phyloP scores from a whole-genome alignment of 2,329 filamentous ascomycete species.

The Xylariaceae sp. region DNA sequence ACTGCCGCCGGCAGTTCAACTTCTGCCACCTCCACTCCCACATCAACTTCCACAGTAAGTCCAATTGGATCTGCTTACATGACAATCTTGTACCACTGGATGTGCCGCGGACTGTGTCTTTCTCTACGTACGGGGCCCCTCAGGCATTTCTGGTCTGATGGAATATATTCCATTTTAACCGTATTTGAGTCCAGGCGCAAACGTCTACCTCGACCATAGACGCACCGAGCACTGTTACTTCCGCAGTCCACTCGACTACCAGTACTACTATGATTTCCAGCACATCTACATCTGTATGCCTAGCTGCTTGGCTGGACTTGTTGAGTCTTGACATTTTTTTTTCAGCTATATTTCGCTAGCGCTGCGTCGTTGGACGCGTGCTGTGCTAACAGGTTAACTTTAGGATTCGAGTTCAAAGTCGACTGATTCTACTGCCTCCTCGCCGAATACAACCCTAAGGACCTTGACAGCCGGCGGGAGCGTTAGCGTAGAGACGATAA shows the following conservation, averaged over 20 bases:
- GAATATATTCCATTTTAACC: constrained; percentile 28
- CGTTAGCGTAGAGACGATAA: constrained; percentile 46
- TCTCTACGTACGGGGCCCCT: constrained; percentile 6
- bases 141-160: background rate
- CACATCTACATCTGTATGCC: constrained; percentile 27
- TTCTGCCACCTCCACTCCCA: constrained; percentile 20
- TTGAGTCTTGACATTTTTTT: constrained; percentile 8
- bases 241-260: constrained; percentile 17
- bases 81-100: constrained; percentile 9
- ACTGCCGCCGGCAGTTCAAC: constrained; percentile 39
- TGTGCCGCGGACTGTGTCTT: constrained; percentile 18
- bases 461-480: constrained; percentile 52
- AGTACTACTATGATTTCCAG: constrained; percentile 10
- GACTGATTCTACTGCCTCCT: constrained; percentile 25
- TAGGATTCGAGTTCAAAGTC: constrained; percentile 14
- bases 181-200: constrained; percentile 27
- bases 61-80: constrained; percentile 8
- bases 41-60: constrained; percentile 26
- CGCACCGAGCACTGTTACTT: constrained; percentile 32
- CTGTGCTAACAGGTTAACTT: constrained; percentile 1
- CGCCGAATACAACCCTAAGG: constrained; percentile 37
- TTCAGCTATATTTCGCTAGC: background rate
- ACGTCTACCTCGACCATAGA: constrained; percentile 32
- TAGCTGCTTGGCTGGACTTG: constrained; percentile 23
- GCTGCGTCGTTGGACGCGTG: background rate